Evolutionary conservation across 2,329 filamentous ascomycete genomes (phyloP).

Genomic region (Fusarium tjaetaba): DNA sequence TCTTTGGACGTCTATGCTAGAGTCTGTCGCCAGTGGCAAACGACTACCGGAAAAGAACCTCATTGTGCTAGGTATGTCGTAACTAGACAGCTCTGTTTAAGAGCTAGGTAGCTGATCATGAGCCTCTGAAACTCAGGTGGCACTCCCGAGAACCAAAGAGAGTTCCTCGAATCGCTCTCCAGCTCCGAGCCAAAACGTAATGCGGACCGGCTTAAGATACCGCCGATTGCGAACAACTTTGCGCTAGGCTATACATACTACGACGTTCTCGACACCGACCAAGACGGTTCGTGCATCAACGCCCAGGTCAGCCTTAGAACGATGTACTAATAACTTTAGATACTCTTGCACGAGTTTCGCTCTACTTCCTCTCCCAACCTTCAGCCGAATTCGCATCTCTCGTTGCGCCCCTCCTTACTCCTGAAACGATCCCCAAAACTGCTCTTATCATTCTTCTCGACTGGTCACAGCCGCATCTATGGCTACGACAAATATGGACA

Average conservation of each 20-base stretch:
- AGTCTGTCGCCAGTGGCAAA: constrained; percentile 89
- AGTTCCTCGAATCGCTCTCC: constrained; percentile 77
- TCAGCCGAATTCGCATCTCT: constrained; percentile 85
- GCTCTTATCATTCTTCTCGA: constrained; percentile 92
- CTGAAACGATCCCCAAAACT: constrained; percentile 84
- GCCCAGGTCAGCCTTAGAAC: not conserved
- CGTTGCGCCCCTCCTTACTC: constrained; percentile 83
- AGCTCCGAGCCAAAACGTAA: constrained; percentile 63
- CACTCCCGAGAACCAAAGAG: constrained; percentile 82
- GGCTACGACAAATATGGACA: constrained; percentile 86
- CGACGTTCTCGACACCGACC: constrained; percentile 91
- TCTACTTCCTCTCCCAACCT: constrained; percentile 88
- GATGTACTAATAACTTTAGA: constrained; percentile 63
- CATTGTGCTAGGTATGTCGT: constrained; percentile 76
- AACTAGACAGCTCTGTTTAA: not conserved
- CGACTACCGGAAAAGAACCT: constrained; percentile 91
- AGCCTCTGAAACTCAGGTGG: constrained; percentile 65
- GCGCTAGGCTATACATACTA: constrained; percentile 95
- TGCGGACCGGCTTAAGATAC: constrained; percentile 69
- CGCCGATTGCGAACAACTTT: constrained; percentile 90
- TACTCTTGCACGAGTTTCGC: constrained; percentile 86
- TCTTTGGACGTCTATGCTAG: constrained; percentile 94
- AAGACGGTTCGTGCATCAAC: constrained; percentile 73
- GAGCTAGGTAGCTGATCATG: constrained; percentile 44
- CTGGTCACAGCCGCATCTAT: constrained; percentile 93